Evolutionary conservation across 2,329 filamentous ascomycete genomes (phyloP).

Genomic region (Pyrenophora teres): DNA sequence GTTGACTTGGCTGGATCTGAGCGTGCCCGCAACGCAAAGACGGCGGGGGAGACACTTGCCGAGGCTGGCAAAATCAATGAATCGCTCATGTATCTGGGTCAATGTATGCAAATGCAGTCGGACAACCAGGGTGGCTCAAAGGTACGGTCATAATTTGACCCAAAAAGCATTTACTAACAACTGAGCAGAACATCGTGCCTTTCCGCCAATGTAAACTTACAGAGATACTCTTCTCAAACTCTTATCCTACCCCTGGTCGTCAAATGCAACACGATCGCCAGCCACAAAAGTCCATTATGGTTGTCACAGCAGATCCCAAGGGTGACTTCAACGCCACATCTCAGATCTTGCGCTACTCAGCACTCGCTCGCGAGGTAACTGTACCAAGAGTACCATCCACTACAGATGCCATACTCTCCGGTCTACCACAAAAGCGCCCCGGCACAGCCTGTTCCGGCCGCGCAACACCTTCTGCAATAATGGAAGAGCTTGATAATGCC

Average conservation of each 20-base stretch:
- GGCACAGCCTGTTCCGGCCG: conserved; percentile 48
- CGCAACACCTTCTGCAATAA: conserved; percentile 51
- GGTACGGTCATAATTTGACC: conserved; percentile 53
- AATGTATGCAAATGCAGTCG: conserved; percentile 94
- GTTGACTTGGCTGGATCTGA: conserved; percentile 95
- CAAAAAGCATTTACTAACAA: conserved; percentile 16
- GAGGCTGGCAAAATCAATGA: conserved; percentile 99
- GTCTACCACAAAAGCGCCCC: conserved; percentile 35
- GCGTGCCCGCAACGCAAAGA: conserved; percentile 90
- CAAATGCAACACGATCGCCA: conserved; percentile 49
- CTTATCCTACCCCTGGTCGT: conserved; percentile 53
- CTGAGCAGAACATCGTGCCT: conserved; percentile 67
- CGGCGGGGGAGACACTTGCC: conserved; percentile 85
- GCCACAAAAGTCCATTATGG: conserved; percentile 90
- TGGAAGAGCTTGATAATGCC: conserved; percentile 78
- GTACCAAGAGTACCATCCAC: conserved; percentile 87
- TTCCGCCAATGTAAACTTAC: conserved; percentile 63
- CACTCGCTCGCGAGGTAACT: conserved; percentile 88
- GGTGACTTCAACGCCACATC: conserved; percentile 97
- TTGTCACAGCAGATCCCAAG: conserved; percentile 89
- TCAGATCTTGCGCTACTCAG: conserved; percentile 92
- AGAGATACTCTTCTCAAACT: conserved; percentile 58
- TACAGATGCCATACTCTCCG: conserved; percentile 67
- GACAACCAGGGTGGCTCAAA: conserved; percentile 75
- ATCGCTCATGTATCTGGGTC: conserved; percentile 95